Evolutionary conservation across 2,329 filamentous ascomycete species (phyloP), one percentile per base, ranked within the genome.

Genomic region (Fusarium illudens): DNA sequence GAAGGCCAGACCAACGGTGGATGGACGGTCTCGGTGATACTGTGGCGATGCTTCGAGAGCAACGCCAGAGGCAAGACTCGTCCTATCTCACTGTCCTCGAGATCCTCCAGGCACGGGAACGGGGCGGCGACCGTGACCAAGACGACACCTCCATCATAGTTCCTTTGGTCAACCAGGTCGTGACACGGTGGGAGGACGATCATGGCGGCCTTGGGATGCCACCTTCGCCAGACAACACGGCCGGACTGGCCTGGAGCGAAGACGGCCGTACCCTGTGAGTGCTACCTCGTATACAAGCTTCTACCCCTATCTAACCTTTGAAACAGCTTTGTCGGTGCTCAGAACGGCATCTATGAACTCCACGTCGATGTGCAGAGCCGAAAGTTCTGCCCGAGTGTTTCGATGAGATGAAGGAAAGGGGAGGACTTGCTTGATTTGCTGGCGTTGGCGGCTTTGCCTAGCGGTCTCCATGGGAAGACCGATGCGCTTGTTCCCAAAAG

Each of bases 301-400:
- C 17, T 20, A 15, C 17, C 9, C 10, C 17, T 30, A 17, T 49
- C 75, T 76, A 55, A 76, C 13, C 36, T 19, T 3, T 25, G 4
- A 53, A 15, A 25, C 44, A 90, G 88, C 58, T 90, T 86, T 71
- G 81, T 90, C 37, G 89, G 86, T 19, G 86, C 88, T 32, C 89
- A 92, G 74, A 89, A 92, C 69, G 92, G 92, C 58, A 90, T 94
- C 56, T 92, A 92, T 73, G 90, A 94, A 78, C 88, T 92, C 71
- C 85, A 84, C 32, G 84, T 94, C 67, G 89, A 93, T 74, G 71
- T 89, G 17, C 82, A 86, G 50, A 83, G 81, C 59, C 84, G 92
- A 62, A 91, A 88, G 76, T 79, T 84, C 30, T 85, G 83, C 65
- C 86, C 88, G 3, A 86, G 84, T 65, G 79, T 88, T 66, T 80